Conservation (phyloP, 2,329 filamentous ascomycete genomes). For the Tolypocladium cylindrosporum region DNA sequence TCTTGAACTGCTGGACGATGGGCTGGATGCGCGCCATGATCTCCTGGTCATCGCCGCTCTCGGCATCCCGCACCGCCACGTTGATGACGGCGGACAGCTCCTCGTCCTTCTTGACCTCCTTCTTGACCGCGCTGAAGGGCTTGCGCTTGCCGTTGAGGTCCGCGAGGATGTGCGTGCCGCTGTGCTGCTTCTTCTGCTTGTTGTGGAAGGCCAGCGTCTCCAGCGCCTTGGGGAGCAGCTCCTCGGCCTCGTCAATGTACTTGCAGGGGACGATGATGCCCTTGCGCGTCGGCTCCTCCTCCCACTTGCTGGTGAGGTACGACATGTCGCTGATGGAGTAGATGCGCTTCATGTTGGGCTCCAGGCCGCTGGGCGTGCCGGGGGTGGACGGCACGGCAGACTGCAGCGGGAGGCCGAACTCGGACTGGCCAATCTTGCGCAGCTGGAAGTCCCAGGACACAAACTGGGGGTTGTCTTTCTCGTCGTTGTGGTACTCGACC, state of each 20-base stretch:
- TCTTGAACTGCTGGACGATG: conserved; percentile 71
- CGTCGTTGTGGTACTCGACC: conserved; percentile 81
- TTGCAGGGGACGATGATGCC: conserved; percentile 90
- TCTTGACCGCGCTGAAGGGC: conserved; percentile 20
- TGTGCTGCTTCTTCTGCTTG: conserved; percentile 45
- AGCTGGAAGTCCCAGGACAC: conserved; percentile 95
- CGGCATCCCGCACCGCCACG: conserved; percentile 80
- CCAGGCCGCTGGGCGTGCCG: conserved; percentile 55
- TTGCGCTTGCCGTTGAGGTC: conserved; percentile 67
- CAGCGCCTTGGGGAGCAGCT: conserved; percentile 72
- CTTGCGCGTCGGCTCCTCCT: conserved; percentile 72
- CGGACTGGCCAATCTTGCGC: conserved; percentile 83
- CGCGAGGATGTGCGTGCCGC: conserved; percentile 51
- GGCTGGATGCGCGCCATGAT: conserved; percentile 64
- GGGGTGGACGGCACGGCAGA: conserved; percentile 78
- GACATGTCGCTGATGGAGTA: conserved; percentile 96
- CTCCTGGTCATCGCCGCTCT: conserved; percentile 73
- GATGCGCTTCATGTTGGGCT: conserved; percentile 65
- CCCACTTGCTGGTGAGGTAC: conserved; percentile 64
- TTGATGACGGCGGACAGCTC: conserved; percentile 90
- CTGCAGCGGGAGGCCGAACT: conserved; percentile 73
- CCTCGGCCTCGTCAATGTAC: conserved; percentile 90
- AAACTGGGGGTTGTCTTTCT: conserved; percentile 57
- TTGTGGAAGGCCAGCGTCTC: conserved; percentile 62
- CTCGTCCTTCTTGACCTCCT: conserved; percentile 41